Evolutionary conservation across 2,329 filamentous ascomycete species (phyloP), one percentile per base, ranked within the genome.

Genomic region (Venturia effusa): DNA sequence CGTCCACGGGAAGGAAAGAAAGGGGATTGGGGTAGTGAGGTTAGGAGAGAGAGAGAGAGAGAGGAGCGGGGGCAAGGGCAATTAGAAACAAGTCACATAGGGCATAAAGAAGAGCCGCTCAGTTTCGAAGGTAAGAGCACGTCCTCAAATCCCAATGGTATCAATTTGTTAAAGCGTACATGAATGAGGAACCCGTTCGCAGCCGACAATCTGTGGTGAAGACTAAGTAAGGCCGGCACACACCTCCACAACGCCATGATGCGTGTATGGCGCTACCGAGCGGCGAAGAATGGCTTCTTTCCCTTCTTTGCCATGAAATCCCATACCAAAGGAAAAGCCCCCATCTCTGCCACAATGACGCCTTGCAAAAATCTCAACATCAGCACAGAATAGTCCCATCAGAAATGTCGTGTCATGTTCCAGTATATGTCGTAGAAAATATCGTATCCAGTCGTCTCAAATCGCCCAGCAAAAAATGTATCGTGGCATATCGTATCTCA

Each of bases 381-480:
- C 27, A 57, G 27, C 24, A 55, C 19, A 2, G n/a, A 55, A n/a
- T 27, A 19, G 7, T 32, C 51, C 27, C 51, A 34, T n/a, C 27
- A 34, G 19, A 30, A 32, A 55, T 15, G 5, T 30, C 51, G 11
- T 22, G 15, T 34, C 30, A 57, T 32, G 30, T 34, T 17, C 27
- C 27, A 57, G 51, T 34, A 57, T 57, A 27, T n/a, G 13, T 57
- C 51, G 11, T 57, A 34, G 15, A 57, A 57, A 37, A 57, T n/a
- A n/a, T 34, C 51, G 30, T 57, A 57, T 57, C 51, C 51, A 34
- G 51, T 57, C 51, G 27, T 57, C 30, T 57, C 51, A 57, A 57
- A 57, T 57, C 51, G 15, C 30, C 27, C 27, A 19, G 30, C 11
- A 19, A 19, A 34, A 57, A 57, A 57, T 30, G 51, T 57, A 34